Conservation (phyloP, 1,284 basidiomycete genomes). For the Leccinum fuscescens region DNA sequence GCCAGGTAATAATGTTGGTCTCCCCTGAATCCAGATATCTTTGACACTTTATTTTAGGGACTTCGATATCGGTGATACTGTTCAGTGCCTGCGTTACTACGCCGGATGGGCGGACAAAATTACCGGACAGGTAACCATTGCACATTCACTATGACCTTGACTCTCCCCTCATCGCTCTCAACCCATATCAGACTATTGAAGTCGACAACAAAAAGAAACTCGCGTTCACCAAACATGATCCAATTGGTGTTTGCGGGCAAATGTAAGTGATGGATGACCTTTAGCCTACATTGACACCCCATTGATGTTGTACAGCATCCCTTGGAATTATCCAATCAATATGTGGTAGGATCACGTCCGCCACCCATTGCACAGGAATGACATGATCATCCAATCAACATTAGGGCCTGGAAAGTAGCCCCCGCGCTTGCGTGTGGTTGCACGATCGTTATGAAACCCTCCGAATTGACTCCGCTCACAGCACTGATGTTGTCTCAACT, state of each 20-base stretch:
- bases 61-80: slow-evolving; percentile 81
- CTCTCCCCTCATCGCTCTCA: slow-evolving; percentile 2
- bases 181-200: slow-evolving; percentile 64
- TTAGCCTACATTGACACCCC: slow-evolving; percentile 5
- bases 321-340: slow-evolving; percentile 90
- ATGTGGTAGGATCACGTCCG: slow-evolving; percentile 62
- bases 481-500: slow-evolving; percentile 81
- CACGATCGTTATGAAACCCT: slow-evolving; percentile 90
- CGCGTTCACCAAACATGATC: slow-evolving; percentile 87
- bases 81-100: slow-evolving; percentile 81
- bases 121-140: slow-evolving; percentile 53
- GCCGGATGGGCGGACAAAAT: slow-evolving; percentile 72
- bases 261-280: slow-evolving; percentile 53
- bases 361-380: slow-evolving; percentile 10
- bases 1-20: slow-evolving; percentile 47
- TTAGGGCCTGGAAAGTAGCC: slow-evolving; percentile 87
- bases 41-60: slow-evolving; percentile 47
- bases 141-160: not conserved
- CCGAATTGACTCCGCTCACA: slow-evolving; percentile 88
- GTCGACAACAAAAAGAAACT: slow-evolving; percentile 78
- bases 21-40: not conserved
- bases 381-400: slow-evolving; percentile 3
- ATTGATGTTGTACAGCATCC: slow-evolving; percentile 53
- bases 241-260: slow-evolving; percentile 90
- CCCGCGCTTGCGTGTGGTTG: slow-evolving; percentile 88